phyloP scores from a whole-genome alignment of 2,329 filamentous ascomycete species.

The Stagonosporopsis vannaccii region DNA sequence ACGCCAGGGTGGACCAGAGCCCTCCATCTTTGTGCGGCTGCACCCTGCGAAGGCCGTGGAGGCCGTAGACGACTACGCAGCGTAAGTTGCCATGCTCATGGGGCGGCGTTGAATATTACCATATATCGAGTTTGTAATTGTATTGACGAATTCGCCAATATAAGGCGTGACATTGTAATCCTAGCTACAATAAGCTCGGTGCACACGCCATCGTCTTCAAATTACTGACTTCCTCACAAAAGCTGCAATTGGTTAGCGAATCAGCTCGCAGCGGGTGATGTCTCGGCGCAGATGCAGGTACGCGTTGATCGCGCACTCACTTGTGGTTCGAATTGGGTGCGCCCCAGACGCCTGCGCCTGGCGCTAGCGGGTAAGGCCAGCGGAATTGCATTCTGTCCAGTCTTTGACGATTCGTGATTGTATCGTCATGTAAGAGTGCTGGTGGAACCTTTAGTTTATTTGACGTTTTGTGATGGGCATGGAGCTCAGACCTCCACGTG shows the following conservation, averaged over 20 bases:
- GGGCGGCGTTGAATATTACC: slow-evolving; percentile 39
- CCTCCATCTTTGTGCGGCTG: slow-evolving; percentile 35
- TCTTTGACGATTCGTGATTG: background rate
- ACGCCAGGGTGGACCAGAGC: slow-evolving; percentile 41
- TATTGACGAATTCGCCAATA: slow-evolving; percentile 63
- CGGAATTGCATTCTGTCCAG: slow-evolving; percentile 29
- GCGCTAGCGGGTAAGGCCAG: slow-evolving; percentile 36
- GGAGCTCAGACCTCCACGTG: slow-evolving; percentile 24
- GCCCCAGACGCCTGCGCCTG: slow-evolving; percentile 35
- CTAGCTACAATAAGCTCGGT: slow-evolving; percentile 37
- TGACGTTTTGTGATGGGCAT: slow-evolving; percentile 10
- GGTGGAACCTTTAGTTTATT: background rate
- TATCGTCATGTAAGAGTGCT: background rate
- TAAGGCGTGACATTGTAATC: slow-evolving; percentile 63
- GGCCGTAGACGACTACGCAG: slow-evolving; percentile 46
- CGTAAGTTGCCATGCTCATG: background rate
- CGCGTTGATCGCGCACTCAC: slow-evolving; percentile 28
- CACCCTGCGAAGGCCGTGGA: slow-evolving; percentile 42
- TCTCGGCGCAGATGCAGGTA: slow-evolving; percentile 16
- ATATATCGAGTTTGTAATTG: slow-evolving; percentile 60
- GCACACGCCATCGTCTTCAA: background rate
- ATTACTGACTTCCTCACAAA: slow-evolving; percentile 43
- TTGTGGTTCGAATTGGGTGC: slow-evolving; percentile 44
- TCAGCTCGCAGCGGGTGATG: background rate
- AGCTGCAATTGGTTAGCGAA: slow-evolving; percentile 34